Evolutionary conservation across 2,329 filamentous ascomycete species (phyloP).

Genomic region (Camillea tinctor): DNA sequence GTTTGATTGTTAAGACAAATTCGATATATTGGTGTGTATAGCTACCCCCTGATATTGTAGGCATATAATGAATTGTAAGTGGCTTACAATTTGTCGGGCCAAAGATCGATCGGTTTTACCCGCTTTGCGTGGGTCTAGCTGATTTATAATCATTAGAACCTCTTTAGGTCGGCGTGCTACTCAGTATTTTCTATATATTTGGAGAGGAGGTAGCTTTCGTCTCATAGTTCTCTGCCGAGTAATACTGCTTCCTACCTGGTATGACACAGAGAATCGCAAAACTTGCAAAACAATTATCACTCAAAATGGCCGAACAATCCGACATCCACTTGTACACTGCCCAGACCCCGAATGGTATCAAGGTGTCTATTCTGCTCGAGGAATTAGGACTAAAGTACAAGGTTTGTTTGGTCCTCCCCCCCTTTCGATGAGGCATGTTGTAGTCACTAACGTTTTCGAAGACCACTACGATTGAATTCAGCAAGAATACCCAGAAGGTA

Average conservation of each 20-base stretch:
- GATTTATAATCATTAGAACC: neutral
- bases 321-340: slow-evolving; percentile 80
- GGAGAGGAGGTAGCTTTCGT: neutral
- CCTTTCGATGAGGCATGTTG: too few species aligned
- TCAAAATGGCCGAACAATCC: slow-evolving; percentile 48
- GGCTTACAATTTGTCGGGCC: too few species aligned
- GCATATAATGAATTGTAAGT: too few species aligned
- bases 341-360: slow-evolving; percentile 86
- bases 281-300: slow-evolving; percentile 17
- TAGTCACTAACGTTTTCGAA: slow-evolving; percentile 17
- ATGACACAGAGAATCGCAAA: slow-evolving; percentile 19
- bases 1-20: too few species aligned
- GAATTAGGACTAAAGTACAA: slow-evolving; percentile 84
- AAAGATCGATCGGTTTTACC: neutral
- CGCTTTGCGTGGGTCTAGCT: neutral
- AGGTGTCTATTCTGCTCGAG: slow-evolving; percentile 82
- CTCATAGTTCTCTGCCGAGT: too few species aligned
- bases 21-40: too few species aligned
- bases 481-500: slow-evolving; percentile 73
- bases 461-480: slow-evolving; percentile 65
- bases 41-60: too few species aligned
- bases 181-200: too few species aligned
- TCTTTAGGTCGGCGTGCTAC: too few species aligned
- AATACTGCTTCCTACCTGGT: neutral
- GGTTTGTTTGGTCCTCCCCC: slow-evolving; percentile 34